Evolutionary conservation across 257 asterid species (phyloP).

Genomic region (Coffea eugenioides): DNA sequence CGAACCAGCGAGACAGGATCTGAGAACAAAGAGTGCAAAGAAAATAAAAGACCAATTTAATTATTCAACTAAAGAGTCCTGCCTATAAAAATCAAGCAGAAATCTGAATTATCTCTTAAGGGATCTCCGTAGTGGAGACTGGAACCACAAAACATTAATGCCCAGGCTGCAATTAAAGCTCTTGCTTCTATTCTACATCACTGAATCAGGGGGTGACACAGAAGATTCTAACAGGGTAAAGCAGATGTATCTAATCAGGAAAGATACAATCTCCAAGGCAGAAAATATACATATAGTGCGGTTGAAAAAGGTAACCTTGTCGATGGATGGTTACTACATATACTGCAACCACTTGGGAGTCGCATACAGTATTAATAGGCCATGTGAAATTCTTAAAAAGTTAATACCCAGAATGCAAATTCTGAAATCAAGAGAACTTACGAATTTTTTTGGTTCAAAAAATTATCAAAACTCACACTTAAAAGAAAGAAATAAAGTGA

Average conservation of each 20-base stretch:
- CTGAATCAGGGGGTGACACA: background rate
- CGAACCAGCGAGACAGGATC: slow-evolving; percentile 94
- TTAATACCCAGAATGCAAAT: background rate
- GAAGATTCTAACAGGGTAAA: background rate
- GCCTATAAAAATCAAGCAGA: background rate
- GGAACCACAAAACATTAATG: background rate
- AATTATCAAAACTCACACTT: background rate
- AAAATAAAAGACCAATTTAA: background rate
- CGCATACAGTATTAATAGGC: background rate
- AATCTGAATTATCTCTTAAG: background rate
- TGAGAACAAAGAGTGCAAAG: slow-evolving; percentile 23
- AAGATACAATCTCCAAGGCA: background rate
- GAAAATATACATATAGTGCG: background rate
- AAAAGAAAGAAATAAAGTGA: background rate
- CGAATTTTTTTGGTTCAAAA: background rate
- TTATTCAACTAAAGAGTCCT: background rate
- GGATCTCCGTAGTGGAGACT: background rate
- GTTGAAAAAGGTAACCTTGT: background rate
- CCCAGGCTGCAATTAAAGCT: background rate
- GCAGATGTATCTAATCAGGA: background rate
- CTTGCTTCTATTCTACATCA: background rate
- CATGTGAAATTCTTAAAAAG: background rate
- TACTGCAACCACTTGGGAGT: background rate
- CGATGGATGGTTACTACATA: too few species aligned
- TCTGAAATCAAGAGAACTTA: background rate